Conservation (phyloP, 2,329 filamentous ascomycete species). For the Plectosphaerella plurivora region DNA sequence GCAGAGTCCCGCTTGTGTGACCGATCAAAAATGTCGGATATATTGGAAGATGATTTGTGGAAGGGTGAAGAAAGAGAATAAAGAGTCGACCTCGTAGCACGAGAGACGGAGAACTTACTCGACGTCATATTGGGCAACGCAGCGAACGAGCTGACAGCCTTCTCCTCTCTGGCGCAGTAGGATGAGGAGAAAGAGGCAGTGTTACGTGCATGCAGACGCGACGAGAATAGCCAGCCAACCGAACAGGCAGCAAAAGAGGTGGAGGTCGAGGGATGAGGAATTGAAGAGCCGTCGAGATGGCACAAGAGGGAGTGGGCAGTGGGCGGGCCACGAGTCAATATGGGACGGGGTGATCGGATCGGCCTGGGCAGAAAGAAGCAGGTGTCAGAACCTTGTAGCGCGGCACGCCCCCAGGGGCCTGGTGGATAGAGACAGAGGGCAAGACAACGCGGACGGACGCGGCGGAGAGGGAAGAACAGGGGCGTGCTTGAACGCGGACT, state of each 20-base stretch:
- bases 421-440: no score
- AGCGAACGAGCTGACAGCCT: constrained; percentile 2
- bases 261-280: background rate
- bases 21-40: constrained; percentile 4
- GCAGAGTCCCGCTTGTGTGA: constrained; percentile 10
- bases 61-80: constrained; percentile 22
- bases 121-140: constrained; percentile 37
- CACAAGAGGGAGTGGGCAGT: no score
- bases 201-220: constrained; percentile 2
- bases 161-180: background rate
- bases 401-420: no score
- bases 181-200: background rate
- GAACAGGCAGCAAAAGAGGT: background rate
- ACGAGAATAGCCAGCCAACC: constrained; percentile 3
- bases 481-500: no score
- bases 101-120: constrained; percentile 32
- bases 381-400: no score
- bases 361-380: no score
- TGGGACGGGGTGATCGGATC: background rate
- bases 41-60: constrained; percentile 9
- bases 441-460: no score
- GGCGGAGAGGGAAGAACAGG: no score
- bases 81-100: constrained; percentile 30
- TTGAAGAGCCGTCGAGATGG: background rate
- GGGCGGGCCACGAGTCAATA: no score